Base-by-base conservation (phyloP, 768 basidiomycete genomes). In the Lentinus brumalis region DNA sequence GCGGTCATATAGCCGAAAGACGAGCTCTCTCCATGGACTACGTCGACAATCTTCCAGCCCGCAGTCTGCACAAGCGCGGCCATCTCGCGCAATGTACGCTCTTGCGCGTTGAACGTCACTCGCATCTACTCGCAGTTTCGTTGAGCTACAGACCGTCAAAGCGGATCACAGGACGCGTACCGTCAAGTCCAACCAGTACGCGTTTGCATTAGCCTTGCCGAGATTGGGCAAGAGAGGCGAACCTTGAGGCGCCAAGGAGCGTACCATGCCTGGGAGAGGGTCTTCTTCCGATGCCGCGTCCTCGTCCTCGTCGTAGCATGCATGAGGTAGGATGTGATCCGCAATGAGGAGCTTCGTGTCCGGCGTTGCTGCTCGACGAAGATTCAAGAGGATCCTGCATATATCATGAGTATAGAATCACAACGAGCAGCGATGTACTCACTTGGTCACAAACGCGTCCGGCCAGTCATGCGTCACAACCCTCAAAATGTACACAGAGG, bases 391-490 rank as follows among this genome's bases (percentile, higher is more conserved):
- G 45, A 85, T 82, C 40, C 75, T 76, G 26, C 30, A 30, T 8
- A 5, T 39, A 30, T 41, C 5, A 26, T 30, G 12, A 47, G 3
- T 8, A 5, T 30, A 26, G 5, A 6, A 7, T 11, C 8, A 31
- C 21, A 26, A 18, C 16, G 6, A 30, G 21, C 21, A 5, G 30
- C 5, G 11, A n/a, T 18, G 30, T 4, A 39, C 69, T 30, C 56
- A 70, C 70, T 65, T 66, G 0, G 63, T 70, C 8, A 69, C 74
- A 49, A 71, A 80, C 1, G 75, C 76, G 63, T 92, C 87, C 1
- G 89, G 86, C 90, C 91, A 92, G 67, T 93, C 91, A 66, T 93
- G 91, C 38, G 89, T 76, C 41, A 91, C 82, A 18, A 86, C 85
- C 26, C 90, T 83, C 32, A 91, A 76, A 38, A 92, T 76, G 69